Conservation (phyloP, 495 filamentous ascomycete genomes). For the Neurospora sp. region DNA sequence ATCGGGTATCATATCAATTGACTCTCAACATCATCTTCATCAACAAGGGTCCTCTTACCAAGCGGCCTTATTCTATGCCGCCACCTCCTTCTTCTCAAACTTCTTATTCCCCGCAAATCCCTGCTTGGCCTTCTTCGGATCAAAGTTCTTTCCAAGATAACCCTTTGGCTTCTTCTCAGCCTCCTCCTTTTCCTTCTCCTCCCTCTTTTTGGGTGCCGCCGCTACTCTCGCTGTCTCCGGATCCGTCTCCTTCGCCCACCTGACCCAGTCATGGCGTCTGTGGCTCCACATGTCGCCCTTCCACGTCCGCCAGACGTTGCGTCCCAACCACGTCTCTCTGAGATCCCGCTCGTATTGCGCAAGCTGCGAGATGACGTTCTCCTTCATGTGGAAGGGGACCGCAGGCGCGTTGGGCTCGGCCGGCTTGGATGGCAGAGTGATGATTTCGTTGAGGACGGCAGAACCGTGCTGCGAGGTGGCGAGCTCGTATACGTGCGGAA, state of each 20-base stretch:
- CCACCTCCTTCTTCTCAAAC: not conserved
- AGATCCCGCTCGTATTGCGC: slow-evolving; percentile 49
- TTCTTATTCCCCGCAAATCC: not conserved
- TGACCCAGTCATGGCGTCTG: slow-evolving; percentile 58
- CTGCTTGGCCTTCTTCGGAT: not conserved
- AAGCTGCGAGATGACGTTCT: slow-evolving; percentile 37
- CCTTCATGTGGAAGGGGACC: slow-evolving; percentile 44
- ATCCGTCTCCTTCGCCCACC: slow-evolving; percentile 50
- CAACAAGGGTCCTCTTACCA: not conserved
- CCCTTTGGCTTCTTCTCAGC: not conserved
- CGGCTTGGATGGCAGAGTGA: slow-evolving; percentile 44
- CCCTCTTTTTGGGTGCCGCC: slow-evolving; percentile 10
- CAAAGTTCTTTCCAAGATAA: not conserved
- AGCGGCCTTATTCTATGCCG: not conserved
- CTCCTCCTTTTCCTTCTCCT: slow-evolving; percentile 4
- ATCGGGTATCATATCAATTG: not conserved
- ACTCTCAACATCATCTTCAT: not conserved
- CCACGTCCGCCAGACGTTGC: slow-evolving; percentile 88
- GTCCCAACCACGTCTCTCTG: slow-evolving; percentile 62
- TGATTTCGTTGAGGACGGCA: slow-evolving; percentile 69
- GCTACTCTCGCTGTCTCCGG: slow-evolving; percentile 20
- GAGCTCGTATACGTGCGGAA: slow-evolving; percentile 51
- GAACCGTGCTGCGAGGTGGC: slow-evolving; percentile 63
- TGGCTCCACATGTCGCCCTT: slow-evolving; percentile 68
- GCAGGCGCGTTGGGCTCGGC: slow-evolving; percentile 23